Percentiles rank a stretch among this genome's conserved stretches.
Conservation (phyloP, 306 rosid genomes). For the Acacia crassicarpa region DNA sequence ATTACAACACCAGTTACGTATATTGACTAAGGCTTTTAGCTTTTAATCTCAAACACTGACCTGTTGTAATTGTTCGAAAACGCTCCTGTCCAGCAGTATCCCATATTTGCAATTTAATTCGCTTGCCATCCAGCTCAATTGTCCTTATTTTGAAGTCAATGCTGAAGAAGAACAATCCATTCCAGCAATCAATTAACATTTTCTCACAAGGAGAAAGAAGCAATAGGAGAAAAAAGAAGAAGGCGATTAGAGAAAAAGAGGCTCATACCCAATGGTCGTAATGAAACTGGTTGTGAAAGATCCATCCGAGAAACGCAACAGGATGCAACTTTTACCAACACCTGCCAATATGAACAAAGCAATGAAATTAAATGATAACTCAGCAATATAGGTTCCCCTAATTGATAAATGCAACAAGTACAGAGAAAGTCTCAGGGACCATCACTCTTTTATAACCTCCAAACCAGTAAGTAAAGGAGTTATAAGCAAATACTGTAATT, state of each 20-base stretch:
- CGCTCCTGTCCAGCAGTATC: conserved; percentile 99
- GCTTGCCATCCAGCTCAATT: conserved; percentile 88
- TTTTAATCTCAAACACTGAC: conserved; percentile 46
- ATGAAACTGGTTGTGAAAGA: conserved; percentile 96
- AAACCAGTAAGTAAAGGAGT: conserved; percentile 11
- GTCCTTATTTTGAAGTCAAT: conserved; percentile 99
- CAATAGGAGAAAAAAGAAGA: conserved; percentile 13
- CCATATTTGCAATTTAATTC: conserved; percentile 97
- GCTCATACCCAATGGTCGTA: conserved; percentile 85
- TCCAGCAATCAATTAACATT: conserved; percentile 29
- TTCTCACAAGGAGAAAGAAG: conserved; percentile 4
- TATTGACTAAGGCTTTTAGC: neutral
- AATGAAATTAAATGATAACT: conserved; percentile 16
- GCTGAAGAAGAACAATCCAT: conserved; percentile 47
- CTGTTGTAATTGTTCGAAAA: conserved; percentile 93
- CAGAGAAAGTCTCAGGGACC: neutral
- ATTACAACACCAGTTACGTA: neutral
- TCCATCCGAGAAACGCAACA: conserved; percentile 96
- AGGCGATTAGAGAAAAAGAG: neutral
- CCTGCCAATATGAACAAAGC: conserved; percentile 55
- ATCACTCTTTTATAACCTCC: conserved; percentile 13
- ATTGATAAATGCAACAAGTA: neutral
- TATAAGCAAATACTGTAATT: neutral
- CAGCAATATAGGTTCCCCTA: neutral
- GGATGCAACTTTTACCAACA: conserved; percentile 99